A percentile compares a stretch with the other conserved stretches of the same genome.
These are phyloP conservation scores for Amaranthus tricolor DNA, from an alignment of 179 eudicot genomes.

Conservation along the genomic window DNA sequence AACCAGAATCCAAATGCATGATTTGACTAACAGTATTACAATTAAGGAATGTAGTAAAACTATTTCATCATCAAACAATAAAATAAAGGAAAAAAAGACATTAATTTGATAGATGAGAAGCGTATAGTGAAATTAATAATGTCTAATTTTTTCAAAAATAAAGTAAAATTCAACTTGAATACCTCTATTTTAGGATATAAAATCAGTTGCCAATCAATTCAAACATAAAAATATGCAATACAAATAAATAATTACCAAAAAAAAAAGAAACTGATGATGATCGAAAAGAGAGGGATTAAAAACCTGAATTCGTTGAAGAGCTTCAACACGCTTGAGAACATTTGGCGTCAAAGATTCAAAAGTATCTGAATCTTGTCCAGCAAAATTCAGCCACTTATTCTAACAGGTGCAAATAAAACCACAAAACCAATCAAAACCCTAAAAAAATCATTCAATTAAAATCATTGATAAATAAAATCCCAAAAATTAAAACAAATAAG, in stretches of 20 bases:
- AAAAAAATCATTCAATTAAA: not conserved
- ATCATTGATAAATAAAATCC: not conserved
- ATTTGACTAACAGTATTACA: no score
- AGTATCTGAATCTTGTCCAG: slow-evolving; percentile 60
- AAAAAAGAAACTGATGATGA: not conserved
- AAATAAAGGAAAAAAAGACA: no score
- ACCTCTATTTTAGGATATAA: not conserved
- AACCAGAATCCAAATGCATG: no score
- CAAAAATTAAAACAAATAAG: not conserved
- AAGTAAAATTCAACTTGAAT: not conserved
- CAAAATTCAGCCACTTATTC: slow-evolving; percentile 76
- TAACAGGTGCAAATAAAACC: slow-evolving; percentile 16
- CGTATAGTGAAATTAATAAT: no score
- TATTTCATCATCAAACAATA: no score
- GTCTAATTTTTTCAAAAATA: not conserved
- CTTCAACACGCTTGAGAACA: slow-evolving; percentile 78
- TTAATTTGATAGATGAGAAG: no score
- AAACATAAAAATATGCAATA: not conserved
- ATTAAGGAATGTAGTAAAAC: no score
- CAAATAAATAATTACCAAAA: not conserved
- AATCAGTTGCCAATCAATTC: not conserved
- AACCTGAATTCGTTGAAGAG: slow-evolving; percentile 68
- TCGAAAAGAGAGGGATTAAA: not conserved
- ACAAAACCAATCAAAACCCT: slow-evolving; percentile 1
- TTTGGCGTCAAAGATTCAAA: slow-evolving; percentile 56